These are phyloP conservation scores for Solanum sparsipilum DNA, from an alignment of 257 asterid genomes.

Conservation along the genomic window DNA sequence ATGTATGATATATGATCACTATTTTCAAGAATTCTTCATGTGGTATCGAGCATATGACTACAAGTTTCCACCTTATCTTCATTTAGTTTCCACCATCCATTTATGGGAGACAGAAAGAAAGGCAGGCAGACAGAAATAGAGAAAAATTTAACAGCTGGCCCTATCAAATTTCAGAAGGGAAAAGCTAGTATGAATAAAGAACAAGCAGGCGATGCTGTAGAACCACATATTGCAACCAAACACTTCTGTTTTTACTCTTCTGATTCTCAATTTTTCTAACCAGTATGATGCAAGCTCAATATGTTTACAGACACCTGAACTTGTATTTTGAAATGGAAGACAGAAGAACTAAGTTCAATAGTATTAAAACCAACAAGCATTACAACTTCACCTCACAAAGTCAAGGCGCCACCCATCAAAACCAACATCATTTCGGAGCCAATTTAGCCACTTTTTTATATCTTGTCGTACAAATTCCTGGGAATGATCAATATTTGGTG, in stretches of 20 bases:
- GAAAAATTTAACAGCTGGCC: background rate
- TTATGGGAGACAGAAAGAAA: background rate
- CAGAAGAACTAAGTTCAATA: background rate
- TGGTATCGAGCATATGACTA: background rate
- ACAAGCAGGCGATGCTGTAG: background rate
- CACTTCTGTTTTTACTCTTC: background rate
- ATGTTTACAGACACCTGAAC: background rate
- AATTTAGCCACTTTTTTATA: constrained; percentile 39
- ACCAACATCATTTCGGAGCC: constrained; percentile 44
- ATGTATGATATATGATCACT: background rate
- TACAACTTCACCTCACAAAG: constrained; percentile 29
- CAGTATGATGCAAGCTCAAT: background rate
- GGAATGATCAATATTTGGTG: constrained; percentile 52
- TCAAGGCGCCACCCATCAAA: constrained; percentile 61
- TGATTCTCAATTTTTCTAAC: background rate
- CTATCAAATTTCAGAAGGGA: background rate
- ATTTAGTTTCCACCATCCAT: background rate
- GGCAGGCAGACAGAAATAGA: background rate
- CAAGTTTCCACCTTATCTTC: background rate
- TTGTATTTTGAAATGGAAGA: background rate
- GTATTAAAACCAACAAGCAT: background rate
- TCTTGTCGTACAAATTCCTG: constrained; percentile 43
- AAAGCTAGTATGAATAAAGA: background rate
- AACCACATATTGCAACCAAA: background rate
- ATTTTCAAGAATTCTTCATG: background rate